Percentiles rank a stretch among this genome's conserved stretches.
Conservation (phyloP, 2,329 filamentous ascomycete species). For the Aspergillus novofumigatus region DNA sequence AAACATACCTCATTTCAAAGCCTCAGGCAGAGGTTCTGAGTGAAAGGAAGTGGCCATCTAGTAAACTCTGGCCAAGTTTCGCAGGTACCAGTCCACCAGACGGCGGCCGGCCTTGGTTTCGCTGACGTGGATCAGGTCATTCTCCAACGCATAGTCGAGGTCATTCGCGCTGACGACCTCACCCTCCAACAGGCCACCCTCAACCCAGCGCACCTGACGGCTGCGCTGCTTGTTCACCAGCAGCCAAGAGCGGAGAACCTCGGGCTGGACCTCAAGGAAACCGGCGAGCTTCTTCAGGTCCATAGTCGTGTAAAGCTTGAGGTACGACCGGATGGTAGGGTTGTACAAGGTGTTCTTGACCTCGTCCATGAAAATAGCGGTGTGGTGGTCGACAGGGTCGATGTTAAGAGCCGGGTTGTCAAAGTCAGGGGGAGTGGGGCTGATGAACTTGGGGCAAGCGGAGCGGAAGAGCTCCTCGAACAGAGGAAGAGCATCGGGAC, state of each 20-base stretch:
- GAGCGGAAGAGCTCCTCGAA: conserved; percentile 98
- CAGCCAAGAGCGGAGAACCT: conserved; percentile 89
- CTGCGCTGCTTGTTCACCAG: conserved; percentile 98
- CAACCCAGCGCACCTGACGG: conserved; percentile 90
- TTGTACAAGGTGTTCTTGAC: conserved; percentile 99
- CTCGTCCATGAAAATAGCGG: conserved; percentile 98
- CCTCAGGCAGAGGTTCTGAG: conserved; percentile 6
- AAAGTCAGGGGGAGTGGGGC: conserved; percentile 92
- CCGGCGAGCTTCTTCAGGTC: conserved; percentile 96
- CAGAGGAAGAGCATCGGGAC: conserved; percentile 88
- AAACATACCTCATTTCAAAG: conserved; percentile 6
- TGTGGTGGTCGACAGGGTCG: conserved; percentile 95
- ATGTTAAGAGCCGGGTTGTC: conserved; percentile 94
- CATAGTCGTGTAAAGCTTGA: conserved; percentile 99
- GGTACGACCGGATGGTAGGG: conserved; percentile 95
- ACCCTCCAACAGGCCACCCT: conserved; percentile 84
- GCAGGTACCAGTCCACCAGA: conserved; percentile 97
- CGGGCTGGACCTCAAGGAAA: conserved; percentile 95
- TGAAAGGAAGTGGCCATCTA: conserved; percentile 42
- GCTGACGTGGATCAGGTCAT: conserved; percentile 96
- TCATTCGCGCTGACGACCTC: conserved; percentile 92
- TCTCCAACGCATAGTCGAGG: conserved; percentile 94
- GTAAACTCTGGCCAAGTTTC: conserved; percentile 94
- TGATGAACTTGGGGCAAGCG: conserved; percentile 99
- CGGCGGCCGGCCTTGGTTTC: conserved; percentile 97